Evolutionary conservation across 208 protist genomes (phyloP).

Genomic region (Porcisia hertigi): DNA sequence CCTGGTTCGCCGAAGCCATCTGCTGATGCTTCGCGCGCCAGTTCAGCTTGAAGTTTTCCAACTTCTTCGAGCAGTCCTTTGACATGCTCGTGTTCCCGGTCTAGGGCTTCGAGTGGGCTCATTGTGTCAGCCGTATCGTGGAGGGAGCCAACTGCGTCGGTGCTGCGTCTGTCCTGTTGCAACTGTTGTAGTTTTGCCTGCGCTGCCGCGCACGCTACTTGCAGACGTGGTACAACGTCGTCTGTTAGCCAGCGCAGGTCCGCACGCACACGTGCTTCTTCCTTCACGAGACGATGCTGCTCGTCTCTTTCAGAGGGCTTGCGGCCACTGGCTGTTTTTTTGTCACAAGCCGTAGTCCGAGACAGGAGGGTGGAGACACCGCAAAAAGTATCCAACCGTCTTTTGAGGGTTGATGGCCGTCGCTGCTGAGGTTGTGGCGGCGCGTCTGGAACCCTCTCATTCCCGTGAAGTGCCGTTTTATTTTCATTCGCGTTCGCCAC

Average conservation of each 20-base stretch:
- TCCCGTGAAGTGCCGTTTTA: background rate
- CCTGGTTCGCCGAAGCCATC: background rate
- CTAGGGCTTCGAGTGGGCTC: background rate
- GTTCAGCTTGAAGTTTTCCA: conserved; percentile 2
- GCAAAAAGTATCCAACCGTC: background rate
- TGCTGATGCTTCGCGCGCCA: background rate
- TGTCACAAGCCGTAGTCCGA: background rate
- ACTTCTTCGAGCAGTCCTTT: background rate
- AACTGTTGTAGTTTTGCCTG: background rate
- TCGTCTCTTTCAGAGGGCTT: conserved; percentile 2
- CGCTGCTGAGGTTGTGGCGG: conserved; percentile 9
- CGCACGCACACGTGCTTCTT: conserved; percentile 19
- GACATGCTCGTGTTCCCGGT: background rate
- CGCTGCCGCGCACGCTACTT: background rate
- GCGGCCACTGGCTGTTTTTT: background rate
- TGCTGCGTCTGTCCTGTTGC: background rate
- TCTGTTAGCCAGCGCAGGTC: conserved; percentile 18
- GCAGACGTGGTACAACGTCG: conserved; percentile 5
- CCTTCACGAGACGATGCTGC: background rate
- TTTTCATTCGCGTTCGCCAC: background rate
- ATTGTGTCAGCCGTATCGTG: background rate
- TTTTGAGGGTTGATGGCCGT: conserved; percentile 10
- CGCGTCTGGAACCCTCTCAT: background rate
- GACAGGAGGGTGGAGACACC: background rate
- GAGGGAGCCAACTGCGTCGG: background rate